phyloP scores from a whole-genome alignment of 345 rosid genomes.

The Brassica juncea region DNA sequence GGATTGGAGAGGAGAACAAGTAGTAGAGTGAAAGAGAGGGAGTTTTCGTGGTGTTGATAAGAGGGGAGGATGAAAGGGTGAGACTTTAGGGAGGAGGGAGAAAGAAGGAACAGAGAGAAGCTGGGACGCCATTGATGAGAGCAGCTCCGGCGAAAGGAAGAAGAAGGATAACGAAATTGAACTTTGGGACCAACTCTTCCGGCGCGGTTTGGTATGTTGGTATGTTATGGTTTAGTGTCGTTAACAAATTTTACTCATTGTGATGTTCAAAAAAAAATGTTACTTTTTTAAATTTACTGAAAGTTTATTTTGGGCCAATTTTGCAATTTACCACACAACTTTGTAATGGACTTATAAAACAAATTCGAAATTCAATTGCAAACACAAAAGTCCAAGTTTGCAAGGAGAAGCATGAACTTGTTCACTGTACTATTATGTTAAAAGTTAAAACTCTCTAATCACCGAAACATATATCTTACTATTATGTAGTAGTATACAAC shows the following conservation, averaged over 20 bases:
- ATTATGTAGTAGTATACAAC: neutral
- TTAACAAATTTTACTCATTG: too few relatives aligned
- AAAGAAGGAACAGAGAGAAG: conserved; percentile 29
- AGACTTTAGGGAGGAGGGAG: conserved; percentile 13
- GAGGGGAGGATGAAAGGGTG: conserved; percentile 8
- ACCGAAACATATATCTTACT: neutral
- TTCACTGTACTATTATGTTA: neutral
- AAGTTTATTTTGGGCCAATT: neutral
- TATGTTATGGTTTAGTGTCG: neutral
- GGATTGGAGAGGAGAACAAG: conserved; percentile 7
- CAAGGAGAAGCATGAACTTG: neutral
- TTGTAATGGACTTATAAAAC: neutral
- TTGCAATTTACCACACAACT: neutral
- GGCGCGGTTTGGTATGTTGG: neutral
- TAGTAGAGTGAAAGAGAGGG: neutral
- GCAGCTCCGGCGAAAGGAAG: neutral
- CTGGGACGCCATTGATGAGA: conserved; percentile 35
- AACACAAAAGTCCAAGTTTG: neutral
- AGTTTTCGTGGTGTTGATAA: conserved; percentile 8
- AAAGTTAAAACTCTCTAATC: too few relatives aligned
- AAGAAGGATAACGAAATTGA: neutral
- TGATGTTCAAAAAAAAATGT: neutral
- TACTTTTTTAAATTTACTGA: neutral
- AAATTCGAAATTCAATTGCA: neutral
- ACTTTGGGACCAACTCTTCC: neutral